phyloP scores from a whole-genome alignment of 768 basidiomycete species.

The Mrakia hoshinonis region DNA sequence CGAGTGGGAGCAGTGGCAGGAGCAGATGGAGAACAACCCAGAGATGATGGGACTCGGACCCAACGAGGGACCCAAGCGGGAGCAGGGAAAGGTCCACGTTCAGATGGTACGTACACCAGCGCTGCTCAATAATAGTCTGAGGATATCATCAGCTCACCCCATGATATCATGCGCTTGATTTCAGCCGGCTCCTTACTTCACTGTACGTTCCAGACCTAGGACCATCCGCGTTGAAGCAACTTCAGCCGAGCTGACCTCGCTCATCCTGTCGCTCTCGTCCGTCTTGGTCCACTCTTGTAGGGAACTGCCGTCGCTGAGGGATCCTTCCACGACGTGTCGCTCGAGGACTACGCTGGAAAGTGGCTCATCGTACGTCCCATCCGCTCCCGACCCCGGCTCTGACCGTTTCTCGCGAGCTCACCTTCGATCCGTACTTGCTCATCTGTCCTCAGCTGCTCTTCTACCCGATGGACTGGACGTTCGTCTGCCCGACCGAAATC shows the following conservation, averaged over 20 bases:
- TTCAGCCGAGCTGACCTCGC: background rate
- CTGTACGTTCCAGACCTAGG: background rate
- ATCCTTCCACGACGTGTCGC: conserved; percentile 63
- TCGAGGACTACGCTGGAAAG: conserved; percentile 58
- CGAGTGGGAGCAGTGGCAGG: background rate
- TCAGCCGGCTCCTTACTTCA: conserved; percentile 5
- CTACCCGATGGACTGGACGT: conserved; percentile 70
- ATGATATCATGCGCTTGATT: background rate
- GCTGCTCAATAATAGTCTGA: background rate
- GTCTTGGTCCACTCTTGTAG: conserved; percentile 4
- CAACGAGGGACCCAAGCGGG: background rate
- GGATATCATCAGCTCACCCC: too few relatives aligned
- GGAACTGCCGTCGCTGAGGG: conserved; percentile 62
- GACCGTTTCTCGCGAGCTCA: background rate
- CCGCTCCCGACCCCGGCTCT: too few relatives aligned
- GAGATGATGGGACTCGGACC: background rate
- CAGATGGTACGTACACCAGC: background rate
- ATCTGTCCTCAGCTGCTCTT: conserved; percentile 58
- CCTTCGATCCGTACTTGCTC: conserved; percentile 49
- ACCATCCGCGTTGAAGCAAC: background rate
- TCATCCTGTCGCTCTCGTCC: background rate
- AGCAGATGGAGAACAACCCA: background rate
- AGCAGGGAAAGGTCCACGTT: conserved; percentile 7
- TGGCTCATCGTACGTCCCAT: background rate
- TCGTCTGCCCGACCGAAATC: conserved; percentile 80